These are phyloP conservation scores for Clitoria ternatea DNA, from an alignment of 306 rosid species.

Conservation along the genomic window DNA sequence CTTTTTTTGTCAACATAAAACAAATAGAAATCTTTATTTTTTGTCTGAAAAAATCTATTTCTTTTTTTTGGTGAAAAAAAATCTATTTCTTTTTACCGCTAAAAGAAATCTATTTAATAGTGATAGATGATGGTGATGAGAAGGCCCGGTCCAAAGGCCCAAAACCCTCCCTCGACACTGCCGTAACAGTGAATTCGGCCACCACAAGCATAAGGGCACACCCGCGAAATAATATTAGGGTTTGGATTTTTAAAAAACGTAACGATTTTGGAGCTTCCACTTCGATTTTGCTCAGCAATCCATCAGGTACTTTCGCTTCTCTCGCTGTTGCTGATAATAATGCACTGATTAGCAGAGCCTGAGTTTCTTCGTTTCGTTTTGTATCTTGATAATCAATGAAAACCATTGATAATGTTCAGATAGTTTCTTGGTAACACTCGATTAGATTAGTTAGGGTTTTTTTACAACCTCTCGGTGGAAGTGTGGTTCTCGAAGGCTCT, in stretches of 20 bases:
- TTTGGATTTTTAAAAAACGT: too few relatives aligned
- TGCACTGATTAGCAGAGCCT: neutral
- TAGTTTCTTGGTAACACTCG: neutral
- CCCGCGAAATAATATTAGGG: conserved; percentile 1
- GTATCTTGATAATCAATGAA: neutral
- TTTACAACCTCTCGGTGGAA: neutral
- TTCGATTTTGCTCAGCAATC: neutral
- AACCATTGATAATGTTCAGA: neutral
- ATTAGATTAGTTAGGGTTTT: neutral
- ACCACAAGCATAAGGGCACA: neutral
- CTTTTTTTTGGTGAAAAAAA: too few relatives aligned
- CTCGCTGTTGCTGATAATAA: neutral
- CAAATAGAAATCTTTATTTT: too few relatives aligned
- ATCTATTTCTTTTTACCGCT: too few relatives aligned
- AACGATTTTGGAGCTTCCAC: neutral
- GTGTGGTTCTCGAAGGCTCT: neutral
- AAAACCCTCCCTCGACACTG: neutral
- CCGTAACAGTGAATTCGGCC: conserved; percentile 7
- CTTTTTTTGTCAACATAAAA: too few relatives aligned
- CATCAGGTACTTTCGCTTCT: conserved; percentile 24
- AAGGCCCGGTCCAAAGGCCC: conserved; percentile 18
- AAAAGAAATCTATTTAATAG: too few relatives aligned
- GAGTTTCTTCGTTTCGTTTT: neutral
- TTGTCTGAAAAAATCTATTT: too few relatives aligned
- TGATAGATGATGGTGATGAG: neutral